These are phyloP conservation scores for Strobilomyces dryophilus DNA, from an alignment of 768 basidiomycete genomes.

Conservation along the genomic window DNA sequence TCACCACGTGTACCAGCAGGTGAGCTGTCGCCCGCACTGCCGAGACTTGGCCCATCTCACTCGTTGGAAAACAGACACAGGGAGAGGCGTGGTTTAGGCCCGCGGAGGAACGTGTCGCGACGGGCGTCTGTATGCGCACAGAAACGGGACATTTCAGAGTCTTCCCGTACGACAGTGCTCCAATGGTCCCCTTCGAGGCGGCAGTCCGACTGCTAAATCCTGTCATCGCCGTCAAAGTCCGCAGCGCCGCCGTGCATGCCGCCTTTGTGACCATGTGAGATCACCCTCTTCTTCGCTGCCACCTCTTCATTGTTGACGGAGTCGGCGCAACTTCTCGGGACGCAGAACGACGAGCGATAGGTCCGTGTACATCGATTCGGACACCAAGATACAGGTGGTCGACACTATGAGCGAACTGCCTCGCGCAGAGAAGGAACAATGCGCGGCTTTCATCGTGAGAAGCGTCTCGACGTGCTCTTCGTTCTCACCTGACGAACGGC, in stretches of 20 bases:
- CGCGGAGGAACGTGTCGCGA: conserved; percentile 69
- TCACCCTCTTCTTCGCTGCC: neutral
- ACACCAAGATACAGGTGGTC: conserved; percentile 85
- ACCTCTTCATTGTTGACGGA: neutral
- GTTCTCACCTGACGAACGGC: neutral
- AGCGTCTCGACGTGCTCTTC: neutral
- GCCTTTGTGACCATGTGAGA: conserved; percentile 66
- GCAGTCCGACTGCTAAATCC: conserved; percentile 75
- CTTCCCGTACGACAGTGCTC: conserved; percentile 78
- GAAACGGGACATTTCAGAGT: conserved; percentile 66
- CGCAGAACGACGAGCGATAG: conserved; percentile 48
- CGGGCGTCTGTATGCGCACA: conserved; percentile 73
- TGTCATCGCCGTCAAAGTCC: conserved; percentile 75
- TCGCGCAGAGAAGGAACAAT: conserved; percentile 86
- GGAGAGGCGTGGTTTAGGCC: conserved; percentile 85
- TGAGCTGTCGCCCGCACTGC: conserved; percentile 26
- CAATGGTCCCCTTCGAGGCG: conserved; percentile 73
- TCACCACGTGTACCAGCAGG: conserved; percentile 75
- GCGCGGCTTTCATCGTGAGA: conserved; percentile 80
- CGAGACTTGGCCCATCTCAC: neutral
- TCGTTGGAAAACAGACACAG: conserved; percentile 53
- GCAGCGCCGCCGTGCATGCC: conserved; percentile 78
- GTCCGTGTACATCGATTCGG: conserved; percentile 65
- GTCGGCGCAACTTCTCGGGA: neutral
- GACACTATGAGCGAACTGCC: conserved; percentile 65